Percentiles rank a stretch among this genome's conserved stretches.
phyloP scores from a whole-genome alignment of 371 early-diverging fungal species.

The Mucor ambiguus region DNA sequence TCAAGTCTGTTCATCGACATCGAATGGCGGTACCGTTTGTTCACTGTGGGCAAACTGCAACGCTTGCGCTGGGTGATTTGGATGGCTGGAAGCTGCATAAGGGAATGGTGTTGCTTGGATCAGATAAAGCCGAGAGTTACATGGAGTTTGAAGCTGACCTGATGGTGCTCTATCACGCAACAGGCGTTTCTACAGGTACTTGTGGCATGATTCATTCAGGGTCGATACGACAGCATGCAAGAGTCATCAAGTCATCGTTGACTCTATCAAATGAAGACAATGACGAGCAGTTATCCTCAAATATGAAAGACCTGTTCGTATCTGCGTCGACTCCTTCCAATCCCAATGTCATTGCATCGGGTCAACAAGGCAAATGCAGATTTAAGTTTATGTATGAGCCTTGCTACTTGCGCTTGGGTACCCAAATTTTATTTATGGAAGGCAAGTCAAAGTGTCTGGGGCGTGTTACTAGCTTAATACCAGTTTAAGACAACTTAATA shows the following conservation, averaged over 20 bases:
- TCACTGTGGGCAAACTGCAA: constrained; percentile 83
- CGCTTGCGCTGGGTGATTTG: constrained; percentile 63
- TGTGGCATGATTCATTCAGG: constrained; percentile 94
- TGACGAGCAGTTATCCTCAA: not conserved
- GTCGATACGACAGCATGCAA: constrained; percentile 84
- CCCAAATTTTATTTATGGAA: constrained; percentile 77
- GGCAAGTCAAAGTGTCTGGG: constrained; percentile 90
- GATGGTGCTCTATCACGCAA: constrained; percentile 81
- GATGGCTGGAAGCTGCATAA: constrained; percentile 63
- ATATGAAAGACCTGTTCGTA: constrained; percentile 9
- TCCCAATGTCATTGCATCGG: constrained; percentile 14
- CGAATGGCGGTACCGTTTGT: constrained; percentile 74
- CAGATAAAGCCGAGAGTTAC: constrained; percentile 54
- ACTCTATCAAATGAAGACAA: not conserved
- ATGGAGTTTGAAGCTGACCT: constrained; percentile 87
- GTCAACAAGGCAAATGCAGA: constrained; percentile 48
- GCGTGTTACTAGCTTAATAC: constrained; percentile 59
- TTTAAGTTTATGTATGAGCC: constrained; percentile 82
- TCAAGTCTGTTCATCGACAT: constrained; percentile 90
- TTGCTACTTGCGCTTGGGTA: constrained; percentile 75
- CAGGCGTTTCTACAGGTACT: constrained; percentile 62
- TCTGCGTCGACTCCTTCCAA: constrained; percentile 10
- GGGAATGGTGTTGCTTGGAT: constrained; percentile 84
- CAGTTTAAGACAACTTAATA: not conserved
- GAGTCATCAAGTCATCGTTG: constrained; percentile 52